Evolutionary conservation across 2,329 filamentous ascomycete genomes (phyloP), one percentile per base, ranked within the genome.

Genomic region (Colletotrichum eleusines): DNA sequence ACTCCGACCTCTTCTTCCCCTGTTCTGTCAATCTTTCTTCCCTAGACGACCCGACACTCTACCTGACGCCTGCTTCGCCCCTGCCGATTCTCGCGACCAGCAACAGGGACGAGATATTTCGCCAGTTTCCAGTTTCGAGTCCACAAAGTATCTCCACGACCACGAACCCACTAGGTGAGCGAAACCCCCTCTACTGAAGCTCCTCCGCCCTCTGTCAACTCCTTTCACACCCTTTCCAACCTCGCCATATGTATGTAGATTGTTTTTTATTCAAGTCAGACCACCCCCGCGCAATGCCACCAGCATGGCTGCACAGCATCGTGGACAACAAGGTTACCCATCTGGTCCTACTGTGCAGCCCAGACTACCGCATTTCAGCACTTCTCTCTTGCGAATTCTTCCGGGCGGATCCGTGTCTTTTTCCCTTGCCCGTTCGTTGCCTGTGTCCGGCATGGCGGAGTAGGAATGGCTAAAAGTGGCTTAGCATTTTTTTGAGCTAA

Each of bases 391-490:
- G 9, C 33, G 42, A 31, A 61, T 61, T 50, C 23, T 61, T 55
- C 38, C 28, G 20, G 8, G 28, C 48, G n/a, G 38, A 58, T 58
- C 38, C 63, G 26, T 66, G 55, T 66, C 63, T 48, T 26, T 65
- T 62, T 9, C 33, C 53, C 53, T 18, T 23, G 8, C n/a, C 33
- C 31, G n/a, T n/a, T n/a, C 44, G 23, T 31, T 65, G 51, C 59
- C 64, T 67, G 63, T 70, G 67, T 70, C 38, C 67, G 63, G 67
- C 67, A 33, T 63, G 64, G 64, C 53, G 53, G 51, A 63, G 64
- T 68, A 58, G 68, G 64, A 68, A 68, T 68, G 58, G 64, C 68
- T 71, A 64, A 58, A 63, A 63, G 68, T 71, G 68, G 68, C 68
- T 71, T 59, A 58, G 59, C 64, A 63, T 58, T 68, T 67, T 62